phyloP scores from a whole-genome alignment of 129 eudicot species.

The Flaveria brownii region DNA sequence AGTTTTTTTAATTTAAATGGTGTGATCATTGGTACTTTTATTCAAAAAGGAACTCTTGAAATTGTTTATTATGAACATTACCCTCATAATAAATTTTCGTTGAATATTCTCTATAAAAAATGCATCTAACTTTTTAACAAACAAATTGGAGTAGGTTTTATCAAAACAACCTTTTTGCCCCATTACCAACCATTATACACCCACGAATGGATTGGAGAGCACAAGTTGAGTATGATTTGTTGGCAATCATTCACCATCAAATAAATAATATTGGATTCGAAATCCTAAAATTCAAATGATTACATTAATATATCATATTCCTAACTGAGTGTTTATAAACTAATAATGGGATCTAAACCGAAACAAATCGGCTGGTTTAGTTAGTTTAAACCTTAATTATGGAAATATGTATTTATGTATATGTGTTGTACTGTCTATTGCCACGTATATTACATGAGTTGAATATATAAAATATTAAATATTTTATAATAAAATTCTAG shows the following conservation, averaged over 20 bases:
- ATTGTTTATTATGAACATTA: background rate
- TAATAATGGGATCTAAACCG: background rate
- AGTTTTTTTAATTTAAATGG: background rate
- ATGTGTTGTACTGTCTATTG: no score
- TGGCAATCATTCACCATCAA: slow-evolving; percentile 25
- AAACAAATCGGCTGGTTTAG: no score
- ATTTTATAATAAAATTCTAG: no score
- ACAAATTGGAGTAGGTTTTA: slow-evolving; percentile 35
- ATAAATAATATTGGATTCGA: background rate
- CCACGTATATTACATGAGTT: no score
- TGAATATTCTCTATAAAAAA: slow-evolving; percentile 25
- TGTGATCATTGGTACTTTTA: slow-evolving; percentile 2
- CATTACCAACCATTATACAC: slow-evolving; percentile 26
- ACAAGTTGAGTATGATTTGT: slow-evolving; percentile 30
- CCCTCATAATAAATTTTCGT: background rate
- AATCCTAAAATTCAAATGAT: background rate
- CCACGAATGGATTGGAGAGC: slow-evolving; percentile 32
- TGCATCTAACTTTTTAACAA: slow-evolving; percentile 24
- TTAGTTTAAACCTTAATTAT: no score
- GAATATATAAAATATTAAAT: no score
- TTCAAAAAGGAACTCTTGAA: background rate
- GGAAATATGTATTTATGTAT: no score
- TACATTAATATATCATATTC: no score
- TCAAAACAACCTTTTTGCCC: slow-evolving; percentile 33
- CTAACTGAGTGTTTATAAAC: no score